Percentiles rank a stretch among this genome's conserved stretches.
Conservation (phyloP, 257 asterid genomes). For the Primulina tabacum region DNA sequence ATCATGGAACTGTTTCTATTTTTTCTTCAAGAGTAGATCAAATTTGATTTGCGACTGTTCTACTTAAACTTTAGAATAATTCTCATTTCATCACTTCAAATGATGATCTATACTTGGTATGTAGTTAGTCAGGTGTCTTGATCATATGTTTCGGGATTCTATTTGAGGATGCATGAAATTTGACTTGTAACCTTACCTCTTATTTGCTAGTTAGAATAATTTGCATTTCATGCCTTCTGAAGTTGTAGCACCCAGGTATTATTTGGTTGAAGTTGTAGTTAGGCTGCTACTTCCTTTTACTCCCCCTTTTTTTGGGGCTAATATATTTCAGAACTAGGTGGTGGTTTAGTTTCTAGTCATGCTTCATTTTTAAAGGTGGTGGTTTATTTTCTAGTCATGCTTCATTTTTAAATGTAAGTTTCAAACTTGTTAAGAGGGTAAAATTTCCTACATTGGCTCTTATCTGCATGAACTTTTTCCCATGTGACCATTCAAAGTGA, state of each 20-base stretch:
- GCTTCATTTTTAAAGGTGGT: slow-evolving; percentile 31
- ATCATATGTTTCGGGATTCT: neutral
- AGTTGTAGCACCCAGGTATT: too few relatives aligned
- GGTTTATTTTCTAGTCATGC: slow-evolving; percentile 47
- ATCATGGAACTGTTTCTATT: neutral
- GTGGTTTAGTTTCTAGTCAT: slow-evolving; percentile 47
- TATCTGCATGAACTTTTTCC: neutral
- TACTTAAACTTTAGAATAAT: too few relatives aligned
- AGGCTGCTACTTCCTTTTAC: slow-evolving; percentile 10
- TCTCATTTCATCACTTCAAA: too few relatives aligned
- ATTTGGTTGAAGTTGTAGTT: too few relatives aligned
- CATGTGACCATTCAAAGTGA: slow-evolving; percentile 32
- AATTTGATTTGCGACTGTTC: too few relatives aligned
- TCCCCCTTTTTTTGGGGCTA: slow-evolving; percentile 31
- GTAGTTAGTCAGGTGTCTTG: neutral
- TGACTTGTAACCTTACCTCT: neutral
- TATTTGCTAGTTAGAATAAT: neutral
- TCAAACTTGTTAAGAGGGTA: slow-evolving; percentile 46
- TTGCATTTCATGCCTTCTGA: neutral
- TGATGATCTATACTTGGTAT: too few relatives aligned
- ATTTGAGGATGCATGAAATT: neutral
- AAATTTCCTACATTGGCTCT: slow-evolving; percentile 11
- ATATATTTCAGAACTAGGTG: slow-evolving; percentile 38
- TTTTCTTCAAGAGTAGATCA: too few relatives aligned
- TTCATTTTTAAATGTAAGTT: slow-evolving; percentile 40